phyloP scores from a whole-genome alignment of 352 stramenopile genomes.

The Pythium phragmiticola region DNA sequence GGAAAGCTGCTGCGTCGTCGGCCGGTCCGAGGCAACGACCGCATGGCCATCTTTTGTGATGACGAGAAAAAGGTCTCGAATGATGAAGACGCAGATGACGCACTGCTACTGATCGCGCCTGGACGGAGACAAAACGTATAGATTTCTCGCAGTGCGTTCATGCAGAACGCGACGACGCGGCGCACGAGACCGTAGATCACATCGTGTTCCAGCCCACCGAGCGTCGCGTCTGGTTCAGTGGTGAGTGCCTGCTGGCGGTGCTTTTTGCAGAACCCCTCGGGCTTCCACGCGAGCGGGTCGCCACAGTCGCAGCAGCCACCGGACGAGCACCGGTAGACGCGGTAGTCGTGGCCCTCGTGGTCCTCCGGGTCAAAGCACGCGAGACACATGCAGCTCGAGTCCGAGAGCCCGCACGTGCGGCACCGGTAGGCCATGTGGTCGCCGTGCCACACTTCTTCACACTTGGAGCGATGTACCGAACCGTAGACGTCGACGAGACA shows the following conservation, averaged over 20 bases:
- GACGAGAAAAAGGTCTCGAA: conserved; percentile 32
- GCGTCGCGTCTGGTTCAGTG: conserved; percentile 13
- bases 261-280: conserved; percentile 76
- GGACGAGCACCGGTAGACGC: conserved; percentile 79
- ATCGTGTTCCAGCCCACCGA: conserved; percentile 39
- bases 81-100: conserved; percentile 18
- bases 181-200: conserved; percentile 47
- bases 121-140: conserved; percentile 49
- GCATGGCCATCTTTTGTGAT: conserved; percentile 18
- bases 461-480: conserved; percentile 73
- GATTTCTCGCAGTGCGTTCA: conserved; percentile 58
- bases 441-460: conserved; percentile 85
- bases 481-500: conserved; percentile 58
- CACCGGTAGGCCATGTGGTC: conserved; percentile 88
- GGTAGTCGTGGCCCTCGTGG: conserved; percentile 79
- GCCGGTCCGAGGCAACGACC: conserved; percentile 47
- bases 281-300: conserved; percentile 75
- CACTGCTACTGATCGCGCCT: not conserved
- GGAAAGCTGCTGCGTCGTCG: conserved; percentile 40
- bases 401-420: conserved; percentile 76
- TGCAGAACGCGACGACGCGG: conserved; percentile 49
- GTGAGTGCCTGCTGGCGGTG: conserved; percentile 31
- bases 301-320: conserved; percentile 83
- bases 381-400: conserved; percentile 87
- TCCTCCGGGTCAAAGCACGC: conserved; percentile 76